Evolutionary conservation across 1,284 basidiomycete species (phyloP).

Genomic region (Fomitopsis pinicola): DNA sequence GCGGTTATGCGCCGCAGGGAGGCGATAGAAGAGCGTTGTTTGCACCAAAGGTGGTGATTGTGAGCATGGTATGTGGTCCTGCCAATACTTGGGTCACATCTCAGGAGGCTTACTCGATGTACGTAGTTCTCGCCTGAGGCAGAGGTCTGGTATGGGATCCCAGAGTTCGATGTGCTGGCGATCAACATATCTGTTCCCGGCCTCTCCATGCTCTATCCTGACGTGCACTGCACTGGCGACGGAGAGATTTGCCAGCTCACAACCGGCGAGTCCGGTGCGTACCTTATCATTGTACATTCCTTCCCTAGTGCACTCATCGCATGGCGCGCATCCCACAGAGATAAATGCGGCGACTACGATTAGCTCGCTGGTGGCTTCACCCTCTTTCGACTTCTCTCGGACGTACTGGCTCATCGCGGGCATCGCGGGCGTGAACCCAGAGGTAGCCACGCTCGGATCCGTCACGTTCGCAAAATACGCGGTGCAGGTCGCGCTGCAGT

Average conservation of each 20-base stretch:
- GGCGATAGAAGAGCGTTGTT: background rate
- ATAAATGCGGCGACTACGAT: conserved; percentile 45
- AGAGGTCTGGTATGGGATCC: conserved; percentile 14
- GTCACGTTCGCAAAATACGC: conserved; percentile 42
- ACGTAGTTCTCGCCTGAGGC: conserved; percentile 14
- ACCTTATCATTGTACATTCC: no score
- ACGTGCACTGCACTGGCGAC: conserved; percentile 35
- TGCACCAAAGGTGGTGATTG: conserved; percentile 14
- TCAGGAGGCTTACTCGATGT: background rate
- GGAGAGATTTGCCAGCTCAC: conserved; percentile 37
- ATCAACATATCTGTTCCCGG: conserved; percentile 33
- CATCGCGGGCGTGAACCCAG: conserved; percentile 42
- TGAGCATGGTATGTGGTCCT: conserved; percentile 11
- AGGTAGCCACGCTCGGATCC: conserved; percentile 35
- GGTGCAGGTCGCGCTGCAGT: conserved; percentile 41
- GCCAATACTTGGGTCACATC: background rate
- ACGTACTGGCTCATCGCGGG: conserved; percentile 48
- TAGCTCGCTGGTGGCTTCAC: conserved; percentile 31
- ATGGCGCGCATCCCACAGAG: conserved; percentile 15
- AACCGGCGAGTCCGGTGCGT: conserved; percentile 28
- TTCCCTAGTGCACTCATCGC: no score
- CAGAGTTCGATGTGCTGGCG: conserved; percentile 30
- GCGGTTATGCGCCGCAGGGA: background rate
- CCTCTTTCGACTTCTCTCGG: conserved; percentile 36
- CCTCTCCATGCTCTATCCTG: conserved; percentile 39